Conservation (phyloP, 805 yeast species). For the Wickerhamomyces silvicola region DNA sequence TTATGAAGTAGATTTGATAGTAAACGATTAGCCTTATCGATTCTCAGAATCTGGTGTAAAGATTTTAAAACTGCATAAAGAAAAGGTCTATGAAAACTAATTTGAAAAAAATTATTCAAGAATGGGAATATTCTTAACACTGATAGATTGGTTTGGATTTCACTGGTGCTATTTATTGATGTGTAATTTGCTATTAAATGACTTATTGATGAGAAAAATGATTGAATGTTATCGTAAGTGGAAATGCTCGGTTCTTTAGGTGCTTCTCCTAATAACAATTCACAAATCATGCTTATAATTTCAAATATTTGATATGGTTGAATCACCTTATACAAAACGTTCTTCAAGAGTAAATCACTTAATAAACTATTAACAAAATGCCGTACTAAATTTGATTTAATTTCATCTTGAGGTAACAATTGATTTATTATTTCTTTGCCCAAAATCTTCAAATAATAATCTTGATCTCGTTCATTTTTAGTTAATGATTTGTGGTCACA, state of each 20-base stretch:
- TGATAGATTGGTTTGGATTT: too few species aligned
- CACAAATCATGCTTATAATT: conserved; percentile 20
- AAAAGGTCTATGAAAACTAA: conserved; percentile 23
- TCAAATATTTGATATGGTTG: conserved; percentile 50
- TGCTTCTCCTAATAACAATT: conserved; percentile 3
- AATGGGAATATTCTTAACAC: conserved; percentile 19
- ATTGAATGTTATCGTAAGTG: conserved; percentile 1
- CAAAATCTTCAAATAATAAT: conserved; percentile 29
- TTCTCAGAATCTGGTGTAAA: conserved; percentile 10
- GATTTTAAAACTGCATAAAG: conserved; percentile 24
- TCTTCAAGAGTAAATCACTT: conserved; percentile 36
- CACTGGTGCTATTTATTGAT: too few species aligned
- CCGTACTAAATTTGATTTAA: conserved; percentile 31
- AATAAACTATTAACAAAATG: conserved; percentile 34
- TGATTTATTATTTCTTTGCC: conserved; percentile 28
- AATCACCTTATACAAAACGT: conserved; percentile 35
- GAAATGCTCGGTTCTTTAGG: too few species aligned
- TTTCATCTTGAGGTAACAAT: conserved; percentile 35
- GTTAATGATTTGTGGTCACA: conserved; percentile 29
- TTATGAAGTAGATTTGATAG: conserved; percentile 18
- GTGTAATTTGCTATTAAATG: conserved; percentile 15
- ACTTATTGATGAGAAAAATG: conserved; percentile 6
- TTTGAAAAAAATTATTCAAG: conserved; percentile 17
- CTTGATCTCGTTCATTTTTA: conserved; percentile 21
- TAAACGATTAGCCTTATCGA: conserved; percentile 10